A percentile compares a stretch with the other conserved stretches of the same genome.
Evolutionary conservation across 768 basidiomycete genomes (phyloP).

Genomic region (Leccinum barrowsii): DNA sequence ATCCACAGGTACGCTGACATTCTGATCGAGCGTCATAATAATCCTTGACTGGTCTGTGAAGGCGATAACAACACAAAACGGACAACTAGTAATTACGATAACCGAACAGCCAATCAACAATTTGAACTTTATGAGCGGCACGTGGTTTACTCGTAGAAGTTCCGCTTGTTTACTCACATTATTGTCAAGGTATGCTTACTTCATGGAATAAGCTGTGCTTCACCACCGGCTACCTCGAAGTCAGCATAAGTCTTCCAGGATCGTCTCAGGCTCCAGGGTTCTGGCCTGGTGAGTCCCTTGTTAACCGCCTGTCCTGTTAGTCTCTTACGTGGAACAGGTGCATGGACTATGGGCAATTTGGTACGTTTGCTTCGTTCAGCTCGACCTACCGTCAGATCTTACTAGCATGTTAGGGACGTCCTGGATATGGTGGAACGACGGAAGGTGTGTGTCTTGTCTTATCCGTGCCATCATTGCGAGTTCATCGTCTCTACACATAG

Average conservation of each 20-base stretch:
- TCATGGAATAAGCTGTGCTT: conserved; percentile 97
- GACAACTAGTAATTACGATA: conserved; percentile 80
- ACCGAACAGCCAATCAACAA: conserved; percentile 66
- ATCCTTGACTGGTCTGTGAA: conserved; percentile 19
- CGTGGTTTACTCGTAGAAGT: conserved; percentile 20
- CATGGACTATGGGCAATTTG: conserved; percentile 77
- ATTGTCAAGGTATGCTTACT: conserved; percentile 57
- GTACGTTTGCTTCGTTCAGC: conserved; percentile 16
- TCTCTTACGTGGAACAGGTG: conserved; percentile 34
- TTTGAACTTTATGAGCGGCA: conserved; percentile 80
- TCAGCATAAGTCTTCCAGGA: conserved; percentile 74
- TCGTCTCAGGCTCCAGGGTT: conserved; percentile 57
- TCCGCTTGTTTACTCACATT: conserved; percentile 6
- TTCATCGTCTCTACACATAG: conserved; percentile 19
- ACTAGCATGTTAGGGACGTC: conserved; percentile 55
- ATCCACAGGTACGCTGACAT: conserved; percentile 49
- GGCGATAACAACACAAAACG: conserved; percentile 70
- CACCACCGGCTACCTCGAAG: conserved; percentile 88
- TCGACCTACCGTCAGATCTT: conserved; percentile 4
- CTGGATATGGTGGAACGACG: conserved; percentile 87
- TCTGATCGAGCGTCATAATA: not conserved
- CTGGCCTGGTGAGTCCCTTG: conserved; percentile 72
- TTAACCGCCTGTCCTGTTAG: not conserved
- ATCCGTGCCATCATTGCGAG: not conserved
- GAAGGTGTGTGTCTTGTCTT: conserved; percentile 48